Evolutionary conservation across 2,329 filamentous ascomycete species (phyloP), one percentile per base, ranked within the genome.

Genomic region (Didymella keratinophila): DNA sequence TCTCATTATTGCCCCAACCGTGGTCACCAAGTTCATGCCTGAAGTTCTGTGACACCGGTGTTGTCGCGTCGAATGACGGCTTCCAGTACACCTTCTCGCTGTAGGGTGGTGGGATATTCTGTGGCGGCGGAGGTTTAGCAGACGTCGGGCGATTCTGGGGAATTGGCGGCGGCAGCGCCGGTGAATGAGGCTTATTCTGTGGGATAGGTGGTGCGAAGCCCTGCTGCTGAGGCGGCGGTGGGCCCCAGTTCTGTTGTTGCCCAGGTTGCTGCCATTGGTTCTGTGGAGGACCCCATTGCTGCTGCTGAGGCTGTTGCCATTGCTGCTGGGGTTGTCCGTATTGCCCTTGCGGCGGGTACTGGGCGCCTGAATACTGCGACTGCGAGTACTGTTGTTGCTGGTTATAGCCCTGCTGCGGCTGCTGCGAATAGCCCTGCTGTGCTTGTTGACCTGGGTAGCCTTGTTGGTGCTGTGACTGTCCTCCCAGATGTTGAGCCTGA

Each of bases 1-100:
- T 76, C 75, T 87, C 85, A 60, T 85, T 82, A 67, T 87, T 87
- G 21, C 85, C 85, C 85, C 85, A 87, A 36, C 85, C 85, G 66
- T 85, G 80, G n/a, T 79, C 80, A 27, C 85, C 85, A 32, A 83
- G 77, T 69, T 86, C 84, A 28, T 83, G 81, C 4, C 83, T 76
- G 76, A 86, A 87, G 61, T 86, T 81, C 3, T 76, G 71, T 0
- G 77, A 78, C 3, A 87, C 77, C 0, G 82, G 79, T 2, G 78
- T 75, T 14, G 78, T 72, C 0, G 82, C 78, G 27, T 77, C 71
- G 65, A 87, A 85, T 8, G 76, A 78, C 0, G 84, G 80, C 57
- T 79, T 79, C 84, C 84, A 87, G 72, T 86, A 86, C 16, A 74
- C 70, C 25, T 65, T 71, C 49, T 74, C 63, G 18, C 49, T 39